Base-by-base conservation (phyloP, 228 moss, liverwort and hornwort species). In the Sphagnum fallax region DNA sequence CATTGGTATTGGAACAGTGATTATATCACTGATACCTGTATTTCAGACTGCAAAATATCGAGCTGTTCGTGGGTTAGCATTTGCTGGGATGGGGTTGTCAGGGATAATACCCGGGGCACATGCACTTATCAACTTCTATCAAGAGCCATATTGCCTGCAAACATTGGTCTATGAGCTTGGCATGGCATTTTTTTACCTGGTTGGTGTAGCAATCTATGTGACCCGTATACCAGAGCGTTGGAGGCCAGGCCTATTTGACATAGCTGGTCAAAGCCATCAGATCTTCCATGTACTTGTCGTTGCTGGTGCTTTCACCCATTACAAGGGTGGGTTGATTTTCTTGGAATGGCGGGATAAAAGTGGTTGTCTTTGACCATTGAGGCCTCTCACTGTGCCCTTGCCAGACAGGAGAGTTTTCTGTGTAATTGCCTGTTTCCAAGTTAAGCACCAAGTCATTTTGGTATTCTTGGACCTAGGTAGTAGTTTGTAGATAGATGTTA, bases 191-290 rank as follows among this genome's bases (percentile, higher is more conserved):
- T 87, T 87, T 6, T 95, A 95, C 16, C 84, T 86, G 5, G 0
- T 89, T 0, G 95, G 95, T 6, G 88, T 88, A 49, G 13, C 87
- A 50, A 87, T 95, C 49, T 95, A 95, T 48, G 88, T 89, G 9
- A 81, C 92, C 1, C 84, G 92, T 0, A 80, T 95, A 16, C 92
- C 92, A 0, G 95, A 95, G 69, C 74, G 95, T 8, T 95, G 95
- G 95, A 90, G 78, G 65, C 95, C 95, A 3, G 95, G 95, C 0
- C 74, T 81, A 60, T 92, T 95, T 6, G 95, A 92, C 73, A 79
- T 95, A 6, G 95, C 95, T 0, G 92, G 95, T 4, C 95, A 95
- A 11, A 95, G 95, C 70, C 95, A 95, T 18, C 90, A 92, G 73
- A 87, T 90, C 52, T 92, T 95, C 47, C 95, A 95, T 6, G 65